Base-by-base conservation (phyloP, 768 basidiomycete genomes). In the Lepiota venenata region DNA sequence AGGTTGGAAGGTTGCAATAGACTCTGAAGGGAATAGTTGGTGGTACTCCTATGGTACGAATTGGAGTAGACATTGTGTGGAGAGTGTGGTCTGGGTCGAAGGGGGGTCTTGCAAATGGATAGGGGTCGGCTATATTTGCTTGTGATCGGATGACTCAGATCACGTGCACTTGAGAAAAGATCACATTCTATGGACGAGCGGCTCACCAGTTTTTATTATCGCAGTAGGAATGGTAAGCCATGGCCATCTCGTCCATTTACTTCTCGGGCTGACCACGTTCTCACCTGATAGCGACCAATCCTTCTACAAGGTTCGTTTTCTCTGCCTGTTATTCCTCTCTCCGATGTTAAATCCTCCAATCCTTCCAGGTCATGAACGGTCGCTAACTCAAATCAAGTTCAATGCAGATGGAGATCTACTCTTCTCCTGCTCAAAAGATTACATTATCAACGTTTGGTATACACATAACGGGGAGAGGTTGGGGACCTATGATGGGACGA, bases 301-400 rank as follows among this genome's bases (percentile, higher is more conserved):
- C 77, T 90, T 61, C 64, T 88, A 47, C 84, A 87, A 85, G 85
- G 85, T 83, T 52, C 54, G 55, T 27, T 29, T 41, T n/a, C 16
- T 12, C 52, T 43, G 9, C 1, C 35, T 21, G 44, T 35, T 14
- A 11, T 32, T 25, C 16, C 36, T n/a, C 40, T 47, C 51, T 48
- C 25, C 16, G 50, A 25, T 39, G 45, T 35, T 32, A 47, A n/a
- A 49, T 54, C 58, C 35, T 48, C 49, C 55, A 57, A 61, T 61
- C 49, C n/a, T 43, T 37, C 25, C 63, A 93, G 95, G 96, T 61
- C 95, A 99, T 73, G 93, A 98, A 76, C 93, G 96, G 66, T 90
- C 96, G 47, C 77, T 98, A 64, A 98, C 95, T 7, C 93, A 98
- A 74, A 91, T 98, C 81, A 93, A 93, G 75, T 98, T 92, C 80